Evolutionary conservation across 805 yeast genomes (phyloP).

Genomic region (Debaryomyces maramus): DNA sequence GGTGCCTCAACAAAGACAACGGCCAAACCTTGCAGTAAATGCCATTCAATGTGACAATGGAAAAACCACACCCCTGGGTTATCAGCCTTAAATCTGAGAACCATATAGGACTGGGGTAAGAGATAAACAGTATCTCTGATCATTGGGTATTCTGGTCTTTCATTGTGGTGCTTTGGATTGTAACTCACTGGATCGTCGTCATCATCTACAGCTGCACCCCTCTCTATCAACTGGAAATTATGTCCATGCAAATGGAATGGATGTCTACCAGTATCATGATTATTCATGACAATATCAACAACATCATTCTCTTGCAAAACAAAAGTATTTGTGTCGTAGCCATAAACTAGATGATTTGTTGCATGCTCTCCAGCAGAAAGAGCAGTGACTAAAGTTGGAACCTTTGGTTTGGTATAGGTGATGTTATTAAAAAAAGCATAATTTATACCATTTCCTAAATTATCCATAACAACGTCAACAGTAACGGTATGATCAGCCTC

Average conservation of each 20-base stretch:
- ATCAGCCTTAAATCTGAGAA: conserved; percentile 71
- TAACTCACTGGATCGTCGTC: conserved; percentile 53
- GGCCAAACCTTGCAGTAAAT: conserved; percentile 79
- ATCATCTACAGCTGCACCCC: conserved; percentile 52
- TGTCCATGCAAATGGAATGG: conserved; percentile 83
- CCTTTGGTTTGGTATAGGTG: conserved; percentile 64
- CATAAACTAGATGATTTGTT: conserved; percentile 63
- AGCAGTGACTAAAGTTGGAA: conserved; percentile 68
- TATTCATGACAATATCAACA: conserved; percentile 75
- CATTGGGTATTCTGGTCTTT: conserved; percentile 59
- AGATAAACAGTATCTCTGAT: conserved; percentile 72
- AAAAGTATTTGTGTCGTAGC: conserved; percentile 65
- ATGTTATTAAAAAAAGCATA: conserved; percentile 75
- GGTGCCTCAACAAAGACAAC: conserved; percentile 74
- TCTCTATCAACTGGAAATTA: conserved; percentile 59
- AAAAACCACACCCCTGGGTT: conserved; percentile 95
- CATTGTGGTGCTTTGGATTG: conserved; percentile 34
- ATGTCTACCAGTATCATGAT: conserved; percentile 76
- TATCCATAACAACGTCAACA: conserved; percentile 62
- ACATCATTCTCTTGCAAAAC: conserved; percentile 61
- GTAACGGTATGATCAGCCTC: conserved; percentile 64
- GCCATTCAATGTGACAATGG: conserved; percentile 92
- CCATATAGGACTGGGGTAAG: conserved; percentile 66
- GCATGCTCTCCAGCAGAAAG: conserved; percentile 61
- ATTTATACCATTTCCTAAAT: conserved; percentile 70